Evolutionary conservation across 1,284 basidiomycete species (phyloP).

Genomic region (Sparassis latifolia): DNA sequence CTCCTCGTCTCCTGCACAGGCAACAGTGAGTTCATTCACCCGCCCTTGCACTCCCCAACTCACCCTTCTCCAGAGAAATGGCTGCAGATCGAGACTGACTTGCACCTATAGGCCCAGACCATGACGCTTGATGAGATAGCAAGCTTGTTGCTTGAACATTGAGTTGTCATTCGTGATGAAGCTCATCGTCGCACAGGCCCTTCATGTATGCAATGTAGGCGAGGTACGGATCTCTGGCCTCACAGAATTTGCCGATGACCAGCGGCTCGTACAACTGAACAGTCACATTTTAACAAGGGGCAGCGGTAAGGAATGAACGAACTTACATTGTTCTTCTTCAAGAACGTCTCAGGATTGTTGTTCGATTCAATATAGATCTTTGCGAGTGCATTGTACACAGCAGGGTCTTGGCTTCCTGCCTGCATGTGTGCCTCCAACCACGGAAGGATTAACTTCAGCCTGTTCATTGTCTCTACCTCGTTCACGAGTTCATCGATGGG

Average conservation of each 20-base stretch:
- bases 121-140: too few species aligned
- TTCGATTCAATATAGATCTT: slow-evolving; percentile 98
- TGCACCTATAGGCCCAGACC: slow-evolving; percentile 55
- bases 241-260: too few species aligned
- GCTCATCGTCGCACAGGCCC: slow-evolving; percentile 98
- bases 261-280: slow-evolving; percentile 82
- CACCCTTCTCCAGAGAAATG: too few species aligned
- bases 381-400: too few species aligned
- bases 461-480: slow-evolving; percentile 95
- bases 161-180: slow-evolving; percentile 35
- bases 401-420: too few species aligned
- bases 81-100: slow-evolving; percentile 36
- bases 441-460: slow-evolving; percentile 87
- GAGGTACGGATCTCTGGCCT: too few species aligned
- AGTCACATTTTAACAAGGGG: slow-evolving; percentile 32
- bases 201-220: slow-evolving; percentile 99
- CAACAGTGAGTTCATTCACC: too few species aligned
- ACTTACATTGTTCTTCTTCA: slow-evolving; percentile 95
- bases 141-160: too few species aligned
- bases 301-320: neutral
- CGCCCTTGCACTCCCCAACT: too few species aligned
- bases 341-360: slow-evolving; percentile 95
- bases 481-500: slow-evolving; percentile 96
- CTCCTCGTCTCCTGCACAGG: too few species aligned
- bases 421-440: too few species aligned